Conservation (phyloP, 768 basidiomycete species). For the Cystobasidium onofrii region DNA sequence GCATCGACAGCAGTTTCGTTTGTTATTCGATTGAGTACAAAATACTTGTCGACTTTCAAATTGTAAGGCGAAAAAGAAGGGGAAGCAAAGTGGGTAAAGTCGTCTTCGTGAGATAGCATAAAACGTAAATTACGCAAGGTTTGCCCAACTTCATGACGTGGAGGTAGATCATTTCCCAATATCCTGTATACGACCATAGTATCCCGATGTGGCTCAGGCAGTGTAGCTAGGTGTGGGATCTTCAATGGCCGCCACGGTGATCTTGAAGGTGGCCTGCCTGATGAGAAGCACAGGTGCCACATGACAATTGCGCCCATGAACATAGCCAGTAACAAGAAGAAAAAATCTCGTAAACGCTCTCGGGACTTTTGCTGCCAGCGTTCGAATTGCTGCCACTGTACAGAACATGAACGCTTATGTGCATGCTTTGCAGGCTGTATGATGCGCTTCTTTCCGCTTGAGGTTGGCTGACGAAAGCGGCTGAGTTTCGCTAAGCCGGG, state of each 20-base stretch:
- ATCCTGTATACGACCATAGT: slow-evolving; percentile 43
- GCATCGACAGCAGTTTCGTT: slow-evolving; percentile 35
- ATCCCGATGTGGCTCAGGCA: slow-evolving; percentile 38
- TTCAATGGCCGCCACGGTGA: not conserved
- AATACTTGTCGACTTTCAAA: slow-evolving; percentile 41
- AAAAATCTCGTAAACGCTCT: slow-evolving; percentile 16
- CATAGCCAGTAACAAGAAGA: slow-evolving; percentile 5
- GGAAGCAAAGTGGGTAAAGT: slow-evolving; percentile 36
- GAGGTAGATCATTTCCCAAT: slow-evolving; percentile 44
- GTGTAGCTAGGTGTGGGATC: slow-evolving; percentile 7
- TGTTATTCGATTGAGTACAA: slow-evolving; percentile 43
- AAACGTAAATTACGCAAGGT: slow-evolving; percentile 43
- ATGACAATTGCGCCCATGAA: not conserved
- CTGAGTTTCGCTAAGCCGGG: slow-evolving; percentile 11
- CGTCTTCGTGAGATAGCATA: slow-evolving; percentile 42
- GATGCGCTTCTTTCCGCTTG: slow-evolving; percentile 5
- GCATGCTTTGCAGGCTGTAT: not conserved
- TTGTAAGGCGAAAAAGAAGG: slow-evolving; percentile 14
- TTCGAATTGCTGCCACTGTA: slow-evolving; percentile 29
- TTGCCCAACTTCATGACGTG: slow-evolving; percentile 43
- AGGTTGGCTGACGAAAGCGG: not conserved
- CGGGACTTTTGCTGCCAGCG: slow-evolving; percentile 9
- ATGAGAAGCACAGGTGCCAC: not conserved
- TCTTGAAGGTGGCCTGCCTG: not conserved
- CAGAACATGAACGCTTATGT: slow-evolving; percentile 21